phyloP scores from a whole-genome alignment of 345 rosid species.

The Euphorbia tirucalli region DNA sequence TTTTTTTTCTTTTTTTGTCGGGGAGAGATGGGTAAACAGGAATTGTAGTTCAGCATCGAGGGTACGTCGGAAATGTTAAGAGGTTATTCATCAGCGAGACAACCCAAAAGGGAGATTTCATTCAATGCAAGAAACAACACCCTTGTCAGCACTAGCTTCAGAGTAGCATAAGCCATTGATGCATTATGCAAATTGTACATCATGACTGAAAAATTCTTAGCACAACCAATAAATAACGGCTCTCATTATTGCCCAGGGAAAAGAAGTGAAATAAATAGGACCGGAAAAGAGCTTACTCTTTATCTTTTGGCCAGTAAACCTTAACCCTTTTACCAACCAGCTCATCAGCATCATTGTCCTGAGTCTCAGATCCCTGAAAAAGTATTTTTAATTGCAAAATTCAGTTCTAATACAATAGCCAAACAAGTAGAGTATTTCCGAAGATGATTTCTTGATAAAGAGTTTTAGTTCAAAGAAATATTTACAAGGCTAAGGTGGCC shows the following conservation, averaged over 20 bases:
- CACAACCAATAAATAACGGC: background rate
- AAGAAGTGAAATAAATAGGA: background rate
- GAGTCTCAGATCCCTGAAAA: conserved; percentile 53
- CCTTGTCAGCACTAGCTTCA: background rate
- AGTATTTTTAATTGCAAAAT: conserved; percentile 24
- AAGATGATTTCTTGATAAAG: background rate
- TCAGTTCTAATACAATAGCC: no score
- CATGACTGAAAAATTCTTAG: background rate
- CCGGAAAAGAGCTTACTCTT: conserved; percentile 40
- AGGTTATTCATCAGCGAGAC: background rate
- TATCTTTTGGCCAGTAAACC: conserved; percentile 97
- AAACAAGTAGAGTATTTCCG: background rate
- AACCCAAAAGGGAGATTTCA: background rate
- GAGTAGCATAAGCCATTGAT: background rate
- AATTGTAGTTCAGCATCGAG: no score
- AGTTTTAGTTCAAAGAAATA: background rate
- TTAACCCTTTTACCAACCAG: conserved; percentile 71
- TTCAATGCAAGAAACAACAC: background rate
- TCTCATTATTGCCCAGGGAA: background rate
- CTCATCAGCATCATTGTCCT: conserved; percentile 37
- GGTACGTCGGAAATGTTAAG: background rate
- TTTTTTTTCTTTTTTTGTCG: no score
- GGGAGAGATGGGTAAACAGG: no score
- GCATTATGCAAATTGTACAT: background rate
- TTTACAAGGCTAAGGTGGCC: background rate